These are phyloP conservation scores for Teunomyces gatunensis DNA, from an alignment of 805 yeast species.

Conservation along the genomic window DNA sequence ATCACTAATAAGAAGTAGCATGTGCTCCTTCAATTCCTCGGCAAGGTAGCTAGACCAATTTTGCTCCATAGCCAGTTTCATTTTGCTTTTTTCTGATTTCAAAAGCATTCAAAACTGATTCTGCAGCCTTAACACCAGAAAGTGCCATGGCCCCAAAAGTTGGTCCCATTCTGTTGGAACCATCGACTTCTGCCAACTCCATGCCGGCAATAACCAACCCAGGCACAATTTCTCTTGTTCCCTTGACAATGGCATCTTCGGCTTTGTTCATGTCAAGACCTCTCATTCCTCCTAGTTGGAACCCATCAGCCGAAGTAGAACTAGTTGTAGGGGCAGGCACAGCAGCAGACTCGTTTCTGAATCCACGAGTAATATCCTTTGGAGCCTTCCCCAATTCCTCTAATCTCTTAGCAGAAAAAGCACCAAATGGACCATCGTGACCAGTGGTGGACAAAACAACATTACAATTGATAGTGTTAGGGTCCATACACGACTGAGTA, in stretches of 20 bases:
- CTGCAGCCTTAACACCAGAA: conserved; percentile 79
- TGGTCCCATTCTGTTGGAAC: conserved; percentile 81
- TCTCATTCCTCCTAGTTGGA: conserved; percentile 63
- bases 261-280: conserved; percentile 78
- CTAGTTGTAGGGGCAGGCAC: conserved; percentile 6
- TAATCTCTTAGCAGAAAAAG: conserved; percentile 69
- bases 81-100: conserved; percentile 39
- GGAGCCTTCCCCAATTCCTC: conserved; percentile 40
- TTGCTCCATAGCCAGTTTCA: conserved; percentile 14
- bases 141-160: conserved; percentile 81
- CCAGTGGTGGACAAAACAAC: conserved; percentile 74
- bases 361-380: conserved; percentile 39
- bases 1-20: neutral
- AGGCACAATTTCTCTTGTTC: conserved; percentile 62
- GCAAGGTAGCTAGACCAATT: neutral
- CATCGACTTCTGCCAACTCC: conserved; percentile 78
- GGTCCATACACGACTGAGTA: conserved; percentile 79
- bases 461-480: conserved; percentile 66
- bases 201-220: conserved; percentile 71
- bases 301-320: conserved; percentile 16
- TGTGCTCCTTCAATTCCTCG: neutral
- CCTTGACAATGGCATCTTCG: conserved; percentile 71
- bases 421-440: conserved; percentile 83
- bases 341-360: conserved; percentile 10
- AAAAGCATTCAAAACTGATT: conserved; percentile 39